Evolutionary conservation across 2,329 filamentous ascomycete species (phyloP).

Genomic region (Monascus ruber): DNA sequence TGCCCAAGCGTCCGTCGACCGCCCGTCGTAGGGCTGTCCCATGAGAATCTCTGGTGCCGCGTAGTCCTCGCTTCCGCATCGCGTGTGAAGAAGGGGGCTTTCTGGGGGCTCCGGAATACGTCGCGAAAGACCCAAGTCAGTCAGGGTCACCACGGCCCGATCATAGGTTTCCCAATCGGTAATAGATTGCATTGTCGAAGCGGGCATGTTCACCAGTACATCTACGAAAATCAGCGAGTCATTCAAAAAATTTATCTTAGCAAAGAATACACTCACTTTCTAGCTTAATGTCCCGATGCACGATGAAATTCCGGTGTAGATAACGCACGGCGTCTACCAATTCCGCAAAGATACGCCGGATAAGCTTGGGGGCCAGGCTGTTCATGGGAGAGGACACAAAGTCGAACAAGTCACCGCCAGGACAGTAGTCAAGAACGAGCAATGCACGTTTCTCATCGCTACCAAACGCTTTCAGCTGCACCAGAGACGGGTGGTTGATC

Average conservation of each 20-base stretch:
- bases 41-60: constrained; percentile 93
- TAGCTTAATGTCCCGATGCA: constrained; percentile 94
- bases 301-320: constrained; percentile 73
- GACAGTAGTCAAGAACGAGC: constrained; percentile 80
- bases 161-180: constrained; percentile 65
- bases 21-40: constrained; percentile 87
- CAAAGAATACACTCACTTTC: constrained; percentile 59
- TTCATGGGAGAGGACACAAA: constrained; percentile 64
- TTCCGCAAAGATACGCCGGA: constrained; percentile 82
- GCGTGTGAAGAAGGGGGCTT: constrained; percentile 79
- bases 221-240: constrained; percentile 42
- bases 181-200: constrained; percentile 53
- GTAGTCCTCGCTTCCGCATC: constrained; percentile 95
- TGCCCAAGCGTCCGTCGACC: constrained; percentile 87
- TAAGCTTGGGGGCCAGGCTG: constrained; percentile 54
- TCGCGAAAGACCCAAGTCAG: constrained; percentile 81
- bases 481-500: constrained; percentile 78
- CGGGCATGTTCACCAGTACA: constrained; percentile 76
- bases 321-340: constrained; percentile 76
- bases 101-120: constrained; percentile 61
- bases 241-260: constrained; percentile 8
- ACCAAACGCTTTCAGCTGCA: constrained; percentile 84
- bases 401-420: constrained; percentile 90
- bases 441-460: constrained; percentile 73
- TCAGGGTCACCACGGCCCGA: constrained; percentile 74